Percentiles rank a stretch among this genome's conserved stretches.
These are phyloP conservation scores for Monilinia aucupariae DNA, from an alignment of 2,329 filamentous ascomycete genomes.

Conservation along the genomic window DNA sequence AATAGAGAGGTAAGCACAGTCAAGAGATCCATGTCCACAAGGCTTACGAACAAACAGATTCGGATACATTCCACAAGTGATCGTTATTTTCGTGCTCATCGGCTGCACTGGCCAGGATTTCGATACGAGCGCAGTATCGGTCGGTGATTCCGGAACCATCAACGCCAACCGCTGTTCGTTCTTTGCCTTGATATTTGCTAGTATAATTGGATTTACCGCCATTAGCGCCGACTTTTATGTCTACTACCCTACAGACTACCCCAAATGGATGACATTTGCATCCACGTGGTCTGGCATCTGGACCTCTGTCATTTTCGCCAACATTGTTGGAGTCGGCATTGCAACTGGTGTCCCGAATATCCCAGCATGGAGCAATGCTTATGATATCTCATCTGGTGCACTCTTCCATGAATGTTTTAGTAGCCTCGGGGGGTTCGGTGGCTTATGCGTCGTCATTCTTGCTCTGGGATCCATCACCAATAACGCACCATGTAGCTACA, in stretches of 20 bases:
- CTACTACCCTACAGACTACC: slow-evolving; percentile 29
- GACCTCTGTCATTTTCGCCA: slow-evolving; percentile 18
- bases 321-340: slow-evolving; percentile 22
- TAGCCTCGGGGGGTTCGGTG: slow-evolving; percentile 55
- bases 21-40: neutral
- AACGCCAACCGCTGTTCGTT: slow-evolving; percentile 51
- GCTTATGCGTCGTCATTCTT: slow-evolving; percentile 59
- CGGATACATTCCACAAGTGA: slow-evolving; percentile 51
- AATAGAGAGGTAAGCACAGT: slow-evolving; percentile 15
- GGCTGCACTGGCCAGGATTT: slow-evolving; percentile 52
- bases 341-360: slow-evolving; percentile 21
- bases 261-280: slow-evolving; percentile 23
- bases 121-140: slow-evolving; percentile 45
- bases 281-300: slow-evolving; percentile 20
- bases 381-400: slow-evolving; percentile 18
- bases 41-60: neutral
- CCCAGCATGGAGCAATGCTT: slow-evolving; percentile 19
- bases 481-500: slow-evolving; percentile 58
- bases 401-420: slow-evolving; percentile 39
- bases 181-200: slow-evolving; percentile 40
- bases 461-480: slow-evolving; percentile 60
- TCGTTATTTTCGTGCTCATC: slow-evolving; percentile 51
- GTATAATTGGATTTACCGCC: slow-evolving; percentile 19
- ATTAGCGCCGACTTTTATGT: slow-evolving; percentile 24
- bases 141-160: slow-evolving; percentile 44